Conservation (phyloP, 2,329 filamentous ascomycete genomes). For the Penicillium sp. region DNA sequence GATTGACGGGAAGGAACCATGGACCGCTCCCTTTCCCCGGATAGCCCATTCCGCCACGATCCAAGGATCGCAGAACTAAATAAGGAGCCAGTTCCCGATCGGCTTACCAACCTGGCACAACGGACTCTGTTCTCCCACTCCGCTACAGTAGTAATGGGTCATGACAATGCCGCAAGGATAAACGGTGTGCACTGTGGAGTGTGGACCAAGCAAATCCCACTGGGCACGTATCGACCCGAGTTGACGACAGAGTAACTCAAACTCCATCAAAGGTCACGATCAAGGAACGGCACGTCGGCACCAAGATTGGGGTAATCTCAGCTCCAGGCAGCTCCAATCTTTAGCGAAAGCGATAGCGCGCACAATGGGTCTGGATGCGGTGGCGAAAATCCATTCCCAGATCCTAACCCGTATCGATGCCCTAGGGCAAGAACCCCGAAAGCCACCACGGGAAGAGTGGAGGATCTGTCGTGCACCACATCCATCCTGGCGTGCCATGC, state of each 20-base stretch:
- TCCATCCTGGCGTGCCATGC: conserved; percentile 10
- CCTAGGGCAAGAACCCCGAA: neutral
- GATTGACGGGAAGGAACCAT: conserved; percentile 26
- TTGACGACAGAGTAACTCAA: neutral
- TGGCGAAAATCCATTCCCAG: neutral
- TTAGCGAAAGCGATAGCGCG: conserved; percentile 29
- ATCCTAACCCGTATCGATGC: neutral
- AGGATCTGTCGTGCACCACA: neutral
- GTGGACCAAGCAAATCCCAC: too few relatives aligned
- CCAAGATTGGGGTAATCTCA: conserved; percentile 10
- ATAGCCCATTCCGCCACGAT: conserved; percentile 14
- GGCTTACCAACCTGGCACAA: neutral
- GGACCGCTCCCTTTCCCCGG: conserved; percentile 24
- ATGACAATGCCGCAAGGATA: neutral
- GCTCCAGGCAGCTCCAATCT: conserved; percentile 13
- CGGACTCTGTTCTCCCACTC: neutral
- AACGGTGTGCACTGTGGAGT: neutral
- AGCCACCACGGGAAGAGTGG: neutral
- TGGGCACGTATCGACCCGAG: too few relatives aligned
- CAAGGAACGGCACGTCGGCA: neutral
- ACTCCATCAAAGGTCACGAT: neutral
- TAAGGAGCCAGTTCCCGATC: neutral
- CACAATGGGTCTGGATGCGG: conserved; percentile 17
- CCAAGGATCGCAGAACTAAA: conserved; percentile 15
- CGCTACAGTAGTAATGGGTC: neutral